A percentile compares a stretch with the other conserved stretches of the same genome.
Evolutionary conservation across 1,284 basidiomycete genomes (phyloP).

Genomic region (Melanopsichium pennsylvanicum): DNA sequence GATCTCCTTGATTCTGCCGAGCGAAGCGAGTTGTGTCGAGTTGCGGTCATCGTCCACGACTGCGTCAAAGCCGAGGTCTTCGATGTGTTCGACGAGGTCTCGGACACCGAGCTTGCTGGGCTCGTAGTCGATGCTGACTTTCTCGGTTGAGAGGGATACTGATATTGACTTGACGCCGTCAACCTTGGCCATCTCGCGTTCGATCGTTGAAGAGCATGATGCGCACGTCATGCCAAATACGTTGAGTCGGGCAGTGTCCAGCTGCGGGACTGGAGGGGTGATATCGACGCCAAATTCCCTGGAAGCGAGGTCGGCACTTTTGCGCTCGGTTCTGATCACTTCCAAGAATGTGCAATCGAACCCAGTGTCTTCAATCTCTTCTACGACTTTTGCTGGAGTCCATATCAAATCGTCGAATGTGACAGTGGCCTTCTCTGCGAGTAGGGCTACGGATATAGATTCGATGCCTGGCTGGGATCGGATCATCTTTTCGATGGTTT

Average conservation of each 20-base stretch:
- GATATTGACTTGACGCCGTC: conserved; percentile 49
- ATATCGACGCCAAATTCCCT: conserved; percentile 1
- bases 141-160: conserved; percentile 58
- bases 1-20: conserved; percentile 90
- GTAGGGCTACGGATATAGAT: conserved; percentile 87
- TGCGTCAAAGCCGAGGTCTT: conserved; percentile 89
- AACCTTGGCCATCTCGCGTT: conserved; percentile 76
- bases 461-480: conserved; percentile 82
- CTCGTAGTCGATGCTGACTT: conserved; percentile 55
- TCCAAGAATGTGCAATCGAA: conserved; percentile 75
- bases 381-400: conserved; percentile 73
- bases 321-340: conserved; percentile 20
- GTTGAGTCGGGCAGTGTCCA: conserved; percentile 68
- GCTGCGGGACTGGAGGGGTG: neutral
- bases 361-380: conserved; percentile 91
- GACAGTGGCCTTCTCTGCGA: conserved; percentile 89
- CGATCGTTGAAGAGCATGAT: conserved; percentile 80
- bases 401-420: conserved; percentile 84
- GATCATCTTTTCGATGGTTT: conserved; percentile 93
- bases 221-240: conserved; percentile 92
- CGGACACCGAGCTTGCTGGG: conserved; percentile 43
- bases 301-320: neutral
- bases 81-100: conserved; percentile 65
- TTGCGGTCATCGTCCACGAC: conserved; percentile 81
- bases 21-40: conserved; percentile 85